Percentiles rank a stretch among this genome's conserved stretches.
Evolutionary conservation across 1,284 basidiomycete genomes (phyloP).

Genomic region (Volvariella volvacea): DNA sequence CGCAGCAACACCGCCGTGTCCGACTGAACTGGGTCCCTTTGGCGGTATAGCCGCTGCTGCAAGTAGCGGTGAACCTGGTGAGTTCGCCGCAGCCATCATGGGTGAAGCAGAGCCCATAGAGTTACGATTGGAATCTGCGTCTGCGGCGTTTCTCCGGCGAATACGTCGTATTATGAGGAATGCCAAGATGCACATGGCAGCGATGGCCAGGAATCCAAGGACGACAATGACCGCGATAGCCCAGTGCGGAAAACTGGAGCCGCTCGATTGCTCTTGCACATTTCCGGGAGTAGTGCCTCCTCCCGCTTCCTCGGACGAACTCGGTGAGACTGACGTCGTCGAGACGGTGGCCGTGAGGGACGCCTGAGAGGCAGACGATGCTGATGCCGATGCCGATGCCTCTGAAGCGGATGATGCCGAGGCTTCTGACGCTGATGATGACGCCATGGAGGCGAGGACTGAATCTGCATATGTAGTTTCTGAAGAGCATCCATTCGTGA

Average conservation of each 20-base stretch:
- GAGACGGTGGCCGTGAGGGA: constrained; percentile 16
- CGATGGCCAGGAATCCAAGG: constrained; percentile 73
- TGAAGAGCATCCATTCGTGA: constrained; percentile 23
- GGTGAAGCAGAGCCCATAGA: constrained; percentile 74
- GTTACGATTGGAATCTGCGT: constrained; percentile 49
- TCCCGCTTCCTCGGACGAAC: constrained; percentile 9
- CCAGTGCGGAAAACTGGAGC: constrained; percentile 66
- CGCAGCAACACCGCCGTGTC: constrained; percentile 16
- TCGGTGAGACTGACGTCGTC: constrained; percentile 12
- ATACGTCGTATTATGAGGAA: constrained; percentile 68
- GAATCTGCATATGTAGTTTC: constrained; percentile 70
- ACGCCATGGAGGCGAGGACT: constrained; percentile 42
- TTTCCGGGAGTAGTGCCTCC: constrained; percentile 23
- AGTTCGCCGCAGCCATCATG: constrained; percentile 49
- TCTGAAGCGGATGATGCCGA: constrained; percentile 31
- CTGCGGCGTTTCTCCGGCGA: constrained; percentile 39
- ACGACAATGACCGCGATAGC: constrained; percentile 85
- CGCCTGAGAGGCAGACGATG: constrained; percentile 22
- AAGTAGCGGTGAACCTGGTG: constrained; percentile 42
- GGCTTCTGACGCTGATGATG: constrained; percentile 33
- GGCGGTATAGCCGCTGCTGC: constrained; percentile 28
- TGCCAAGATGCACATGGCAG: constrained; percentile 54
- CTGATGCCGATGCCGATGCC: constrained; percentile 25
- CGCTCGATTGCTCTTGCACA: constrained; percentile 37
- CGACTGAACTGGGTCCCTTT: constrained; percentile 19